Conservation (phyloP, 192 early-diverging fungal species). For the Endogone sp. region DNA sequence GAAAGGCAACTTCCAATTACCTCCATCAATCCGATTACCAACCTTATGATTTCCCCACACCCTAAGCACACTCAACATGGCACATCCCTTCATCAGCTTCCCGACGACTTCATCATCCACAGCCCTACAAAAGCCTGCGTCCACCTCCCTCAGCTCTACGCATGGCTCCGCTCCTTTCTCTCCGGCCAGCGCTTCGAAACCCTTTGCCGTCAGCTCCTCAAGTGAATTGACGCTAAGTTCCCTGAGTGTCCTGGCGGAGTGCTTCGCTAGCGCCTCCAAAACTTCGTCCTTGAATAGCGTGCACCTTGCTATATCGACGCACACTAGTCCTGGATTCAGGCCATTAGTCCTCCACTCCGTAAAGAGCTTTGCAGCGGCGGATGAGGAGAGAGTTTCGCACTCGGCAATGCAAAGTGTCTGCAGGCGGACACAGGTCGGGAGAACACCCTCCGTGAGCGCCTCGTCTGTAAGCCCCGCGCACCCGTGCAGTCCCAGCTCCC, state of each 20-base stretch:
- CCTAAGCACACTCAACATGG: constrained; percentile 42
- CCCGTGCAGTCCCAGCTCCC: constrained; percentile 48
- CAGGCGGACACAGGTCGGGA: constrained; percentile 55
- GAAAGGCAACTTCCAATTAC: no score
- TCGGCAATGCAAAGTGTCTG: constrained; percentile 55
- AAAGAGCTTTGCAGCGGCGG: constrained; percentile 48
- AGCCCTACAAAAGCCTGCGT: constrained; percentile 74
- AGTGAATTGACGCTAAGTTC: constrained; percentile 66
- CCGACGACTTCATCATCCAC: constrained; percentile 67
- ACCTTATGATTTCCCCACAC: constrained; percentile 77
- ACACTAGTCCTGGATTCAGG: constrained; percentile 33
- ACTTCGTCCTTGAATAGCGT: constrained; percentile 59
- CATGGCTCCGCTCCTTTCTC: constrained; percentile 36
- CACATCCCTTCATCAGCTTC: constrained; percentile 45
- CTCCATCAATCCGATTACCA: constrained; percentile 13
- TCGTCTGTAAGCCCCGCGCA: constrained; percentile 43
- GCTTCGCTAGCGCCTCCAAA: constrained; percentile 49
- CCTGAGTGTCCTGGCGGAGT: constrained; percentile 52
- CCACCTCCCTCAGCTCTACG: constrained; percentile 48
- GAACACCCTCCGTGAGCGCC: constrained; percentile 49
- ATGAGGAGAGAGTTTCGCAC: constrained; percentile 57
- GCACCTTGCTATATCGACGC: constrained; percentile 62
- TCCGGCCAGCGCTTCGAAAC: constrained; percentile 49
- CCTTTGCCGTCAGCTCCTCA: constrained; percentile 56
- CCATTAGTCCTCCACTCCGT: constrained; percentile 21